These are phyloP conservation scores for Kwoniella pini DNA, from an alignment of 768 basidiomycete genomes.

Conservation along the genomic window DNA sequence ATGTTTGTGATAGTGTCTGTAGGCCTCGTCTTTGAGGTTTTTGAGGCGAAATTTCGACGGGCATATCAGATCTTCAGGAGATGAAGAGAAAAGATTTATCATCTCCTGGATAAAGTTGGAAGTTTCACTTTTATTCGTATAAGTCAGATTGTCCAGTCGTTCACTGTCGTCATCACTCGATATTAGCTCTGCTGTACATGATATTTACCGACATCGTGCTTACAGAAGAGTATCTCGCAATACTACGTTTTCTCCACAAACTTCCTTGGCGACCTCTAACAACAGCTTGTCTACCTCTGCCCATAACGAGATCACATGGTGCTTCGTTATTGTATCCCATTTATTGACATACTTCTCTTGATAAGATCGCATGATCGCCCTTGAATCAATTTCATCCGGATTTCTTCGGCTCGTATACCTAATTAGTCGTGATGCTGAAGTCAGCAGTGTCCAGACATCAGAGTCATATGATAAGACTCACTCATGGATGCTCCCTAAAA, in stretches of 20 bases:
- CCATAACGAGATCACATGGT: constrained; percentile 5
- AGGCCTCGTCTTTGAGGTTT: not conserved
- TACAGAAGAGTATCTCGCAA: not conserved
- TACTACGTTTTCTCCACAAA: not conserved
- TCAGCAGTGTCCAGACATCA: not conserved
- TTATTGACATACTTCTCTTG: not conserved
- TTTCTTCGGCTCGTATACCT: constrained; percentile 9
- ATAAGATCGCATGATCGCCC: not conserved
- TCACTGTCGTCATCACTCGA: no score
- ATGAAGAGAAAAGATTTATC: not conserved
- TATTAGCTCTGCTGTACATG: no score
- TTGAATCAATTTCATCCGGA: not conserved
- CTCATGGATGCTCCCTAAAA: constrained; percentile 1
- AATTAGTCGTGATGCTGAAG: not conserved
- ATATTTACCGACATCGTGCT: not conserved
- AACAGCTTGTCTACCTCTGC: not conserved
- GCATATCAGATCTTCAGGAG: not conserved
- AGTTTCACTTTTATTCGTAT: not conserved
- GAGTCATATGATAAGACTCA: not conserved
- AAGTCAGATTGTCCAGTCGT: not conserved
- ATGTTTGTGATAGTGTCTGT: not conserved
- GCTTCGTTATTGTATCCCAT: not conserved
- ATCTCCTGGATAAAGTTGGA: not conserved
- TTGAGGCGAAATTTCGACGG: not conserved
- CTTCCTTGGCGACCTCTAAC: not conserved